These are phyloP conservation scores for Talaromyces sp. DNA, from an alignment of 2,329 filamentous ascomycete genomes.

Conservation along the genomic window DNA sequence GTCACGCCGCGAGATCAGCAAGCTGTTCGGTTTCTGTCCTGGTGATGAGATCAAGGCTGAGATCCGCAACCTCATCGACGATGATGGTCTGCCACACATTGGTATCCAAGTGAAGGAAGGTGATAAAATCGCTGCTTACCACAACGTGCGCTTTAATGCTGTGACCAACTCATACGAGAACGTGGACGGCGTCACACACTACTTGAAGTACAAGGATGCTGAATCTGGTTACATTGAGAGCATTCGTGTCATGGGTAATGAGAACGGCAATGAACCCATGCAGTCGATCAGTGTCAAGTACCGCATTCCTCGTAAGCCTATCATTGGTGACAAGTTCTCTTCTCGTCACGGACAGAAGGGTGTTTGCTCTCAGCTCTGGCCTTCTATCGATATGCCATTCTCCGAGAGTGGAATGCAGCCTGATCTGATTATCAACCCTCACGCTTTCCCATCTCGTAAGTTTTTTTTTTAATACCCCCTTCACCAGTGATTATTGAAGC, in stretches of 20 bases:
- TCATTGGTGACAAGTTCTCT: constrained; percentile 99
- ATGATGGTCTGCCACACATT: constrained; percentile 82
- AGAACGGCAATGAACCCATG: constrained; percentile 77
- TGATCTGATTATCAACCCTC: constrained; percentile 98
- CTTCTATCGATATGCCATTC: constrained; percentile 90
- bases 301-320: constrained; percentile 81
- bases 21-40: constrained; percentile 90
- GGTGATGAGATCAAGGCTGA: constrained; percentile 70
- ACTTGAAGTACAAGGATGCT: constrained; percentile 90
- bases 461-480: too few species aligned
- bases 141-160: constrained; percentile 78
- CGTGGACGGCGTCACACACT: constrained; percentile 80
- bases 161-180: constrained; percentile 76
- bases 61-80: constrained; percentile 74
- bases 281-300: constrained; percentile 93
- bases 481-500: too few species aligned
- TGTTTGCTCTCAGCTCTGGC: constrained; percentile 96
- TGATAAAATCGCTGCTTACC: constrained; percentile 84
- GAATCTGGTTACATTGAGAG: constrained; percentile 91
- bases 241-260: constrained; percentile 84
- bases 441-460: constrained; percentile 91
- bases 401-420: constrained; percentile 95
- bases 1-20: constrained; percentile 69
- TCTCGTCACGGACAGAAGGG: constrained; percentile 98
- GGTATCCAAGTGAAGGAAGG: constrained; percentile 78